These are phyloP conservation scores for Ceratobasidium sp. DNA, from an alignment of 1,284 basidiomycete genomes.

Conservation along the genomic window DNA sequence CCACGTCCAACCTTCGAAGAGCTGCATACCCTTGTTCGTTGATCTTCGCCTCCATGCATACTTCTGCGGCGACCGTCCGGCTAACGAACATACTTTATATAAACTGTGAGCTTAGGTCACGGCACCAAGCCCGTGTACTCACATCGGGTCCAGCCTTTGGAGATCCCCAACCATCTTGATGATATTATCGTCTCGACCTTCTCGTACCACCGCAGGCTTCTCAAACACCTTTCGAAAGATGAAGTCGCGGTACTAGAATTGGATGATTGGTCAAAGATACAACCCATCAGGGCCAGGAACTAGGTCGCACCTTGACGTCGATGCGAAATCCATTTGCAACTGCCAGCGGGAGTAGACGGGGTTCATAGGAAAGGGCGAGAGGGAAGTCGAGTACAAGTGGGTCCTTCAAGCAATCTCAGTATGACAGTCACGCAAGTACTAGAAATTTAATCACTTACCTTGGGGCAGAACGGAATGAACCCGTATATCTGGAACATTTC, in stretches of 20 bases:
- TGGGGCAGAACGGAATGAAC: slow-evolving; percentile 79
- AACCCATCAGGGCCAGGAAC: neutral
- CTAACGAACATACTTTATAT: slow-evolving; percentile 75
- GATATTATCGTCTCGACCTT: slow-evolving; percentile 64
- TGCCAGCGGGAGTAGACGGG: slow-evolving; percentile 74
- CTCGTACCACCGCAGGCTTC: slow-evolving; percentile 54
- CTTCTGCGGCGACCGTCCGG: slow-evolving; percentile 78
- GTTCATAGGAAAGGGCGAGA: slow-evolving; percentile 76
- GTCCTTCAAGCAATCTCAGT: slow-evolving; percentile 60
- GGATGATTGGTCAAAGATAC: neutral
- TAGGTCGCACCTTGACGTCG: slow-evolving; percentile 69
- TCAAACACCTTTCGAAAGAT: slow-evolving; percentile 85
- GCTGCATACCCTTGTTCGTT: slow-evolving; percentile 74
- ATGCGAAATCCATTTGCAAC: slow-evolving; percentile 75
- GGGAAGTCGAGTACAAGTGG: slow-evolving; percentile 79
- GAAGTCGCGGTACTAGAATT: slow-evolving; percentile 74
- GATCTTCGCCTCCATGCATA: slow-evolving; percentile 77
- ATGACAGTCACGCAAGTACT: neutral
- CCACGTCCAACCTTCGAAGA: slow-evolving; percentile 70
- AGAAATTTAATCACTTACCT: slow-evolving; percentile 58
- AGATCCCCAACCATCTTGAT: slow-evolving; percentile 54
- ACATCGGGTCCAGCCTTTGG: slow-evolving; percentile 39
- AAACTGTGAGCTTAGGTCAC: slow-evolving; percentile 1
- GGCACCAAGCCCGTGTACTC: slow-evolving; percentile 31
- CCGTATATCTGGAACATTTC: slow-evolving; percentile 75